Base-by-base conservation (phyloP, 108 stramenopile species). In the Bacterosira constricta region DNA sequence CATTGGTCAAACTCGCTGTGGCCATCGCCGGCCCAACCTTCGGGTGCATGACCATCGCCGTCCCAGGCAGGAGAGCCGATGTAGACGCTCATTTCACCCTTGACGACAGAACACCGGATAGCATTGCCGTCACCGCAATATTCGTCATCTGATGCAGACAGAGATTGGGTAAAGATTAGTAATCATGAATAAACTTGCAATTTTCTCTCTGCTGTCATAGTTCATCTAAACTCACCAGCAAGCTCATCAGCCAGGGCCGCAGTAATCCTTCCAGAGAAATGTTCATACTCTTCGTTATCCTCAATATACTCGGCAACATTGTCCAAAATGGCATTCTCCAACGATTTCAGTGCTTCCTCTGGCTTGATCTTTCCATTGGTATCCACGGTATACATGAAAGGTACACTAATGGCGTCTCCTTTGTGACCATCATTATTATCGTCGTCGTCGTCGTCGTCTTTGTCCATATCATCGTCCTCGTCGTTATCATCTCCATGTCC, bases 361-460 rank as follows among this genome's bases (percentile, higher is more conserved):
- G 60, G 34, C 45, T 51, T 12, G 9, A 46, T n/a, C 32, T 55
- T 29, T n/a, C 61, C 65, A 34, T 50, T 60, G 4, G 75, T 76
- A 25, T 68, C 51, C n/a, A 68, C 61, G 21, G 36, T 76, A 53
- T 76, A 76, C 10, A 34, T 52, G 30, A 69, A 76, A 20, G 66
- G 45, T 31, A 76, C 61, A 1, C 35, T 17, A 35, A 68, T 35
- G 13, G 9, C 41, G 29, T 59, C 46, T 29, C 70, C 70, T 13
- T 35, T 27, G 1, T 31, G 32, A 4, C 20, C 23, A 41, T 39
- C 38, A 61, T 6, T n/a, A n/a, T n/a, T n/a, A n/a, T n/a, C n/a
- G n/a, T n/a, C n/a, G n/a, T n/a, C n/a, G n/a, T n/a, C n/a, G n/a
- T n/a, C n/a, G n/a, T n/a, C 25, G 25, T 60, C 61, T 53, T 23